Base-by-base conservation (phyloP, 768 basidiomycete genomes). In the Boletus pseudo-olivaceus region DNA sequence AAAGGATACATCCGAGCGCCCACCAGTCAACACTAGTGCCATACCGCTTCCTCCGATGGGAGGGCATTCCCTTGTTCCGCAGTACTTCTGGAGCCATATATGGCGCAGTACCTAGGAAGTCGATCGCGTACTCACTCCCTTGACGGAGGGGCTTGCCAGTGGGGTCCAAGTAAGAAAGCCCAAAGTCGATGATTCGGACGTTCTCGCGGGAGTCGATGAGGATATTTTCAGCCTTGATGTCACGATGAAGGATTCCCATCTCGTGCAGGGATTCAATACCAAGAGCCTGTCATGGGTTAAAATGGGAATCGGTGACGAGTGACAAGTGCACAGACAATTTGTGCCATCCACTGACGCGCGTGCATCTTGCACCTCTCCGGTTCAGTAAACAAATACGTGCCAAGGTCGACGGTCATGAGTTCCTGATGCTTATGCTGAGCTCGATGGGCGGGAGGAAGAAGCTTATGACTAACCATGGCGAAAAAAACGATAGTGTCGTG, bases 151-250 rank as follows among this genome's bases (percentile, higher is more conserved):
- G 51, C 5, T 29, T 40, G 32, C 27, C 37, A 20, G 30, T n/a
- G 23, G 45, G 39, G 10, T 54, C 29, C 33, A 68, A 42, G 33
- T 69, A 70, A 5, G 74, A 65, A 9, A 72, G 66, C 3, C 75
- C 78, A 43, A 79, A 76, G 51, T 77, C 78, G 3, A 72, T 63
- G 17, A 79, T 75, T 26, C 72, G 71, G 20, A 78, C 60, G 35
- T 78, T 77, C 46, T 69, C 69, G 5, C 61, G 63, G 7, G 53
- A 56, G 55, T 78, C 77, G 47, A 88, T 72, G n/a, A 88, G 75
- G 40, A 89, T 77, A 55, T 88, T 88, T 71, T 83, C 82, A 4
- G 84, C 78, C 62, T 88, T 88, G 52, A 89, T 77, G 56, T 87
- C 84, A 14, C 85, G 77, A 66, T 87, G 85, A 32, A 87, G 77